Base-by-base conservation (phyloP, 2,329 filamentous ascomycete species). In the Botrytis fabae region DNA sequence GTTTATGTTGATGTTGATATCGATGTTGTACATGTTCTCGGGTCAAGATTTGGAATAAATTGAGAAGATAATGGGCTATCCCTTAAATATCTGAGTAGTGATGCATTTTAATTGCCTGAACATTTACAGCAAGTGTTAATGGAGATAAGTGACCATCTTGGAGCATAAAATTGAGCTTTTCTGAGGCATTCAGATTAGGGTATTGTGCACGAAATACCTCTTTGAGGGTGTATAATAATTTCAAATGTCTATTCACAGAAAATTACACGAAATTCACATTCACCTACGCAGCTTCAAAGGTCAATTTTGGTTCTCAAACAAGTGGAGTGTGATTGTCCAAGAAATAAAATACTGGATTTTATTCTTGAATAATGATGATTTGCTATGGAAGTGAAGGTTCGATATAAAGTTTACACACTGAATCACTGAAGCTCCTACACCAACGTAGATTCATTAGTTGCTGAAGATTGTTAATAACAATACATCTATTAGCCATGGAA, bases 401-500 rank as follows among this genome's bases (percentile, higher is more conserved):
- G 4, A n/a, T 1, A 28, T 28, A 14, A 7, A 18, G 16, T 20
- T 9, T 18, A 20, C 8, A 38, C 1, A 4, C 38, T 28, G 22
- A 66, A 40, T 66, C 16, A 66, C 8, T 66, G 4, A 66, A 66
- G 0, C 1, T 18, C 25, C 1, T 25, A 25, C 8, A 32, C 16
- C 28, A 14, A 32, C 1, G 8, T 16, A 7, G 1, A 22, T 22
- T 35, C 9, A 10, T 4, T 10, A 40, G 1, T n/a, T 10, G 5
- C 9, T 40, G 0, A 25, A 5, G 35, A n/a, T 9, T 40, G 22
- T n/a, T 40, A n/a, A 40, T 62, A 16, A 62, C 2, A n/a, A 61
- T 25, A 0, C 8, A n/a, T 62, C 22, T 62, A n/a, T 14, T 18
- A 16, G 12, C 0, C 35, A 18, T 16, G 5, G 14, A 1, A 18